Evolutionary conservation across 2,329 filamentous ascomycete genomes (phyloP).

Genomic region (Fusarium nygamai): DNA sequence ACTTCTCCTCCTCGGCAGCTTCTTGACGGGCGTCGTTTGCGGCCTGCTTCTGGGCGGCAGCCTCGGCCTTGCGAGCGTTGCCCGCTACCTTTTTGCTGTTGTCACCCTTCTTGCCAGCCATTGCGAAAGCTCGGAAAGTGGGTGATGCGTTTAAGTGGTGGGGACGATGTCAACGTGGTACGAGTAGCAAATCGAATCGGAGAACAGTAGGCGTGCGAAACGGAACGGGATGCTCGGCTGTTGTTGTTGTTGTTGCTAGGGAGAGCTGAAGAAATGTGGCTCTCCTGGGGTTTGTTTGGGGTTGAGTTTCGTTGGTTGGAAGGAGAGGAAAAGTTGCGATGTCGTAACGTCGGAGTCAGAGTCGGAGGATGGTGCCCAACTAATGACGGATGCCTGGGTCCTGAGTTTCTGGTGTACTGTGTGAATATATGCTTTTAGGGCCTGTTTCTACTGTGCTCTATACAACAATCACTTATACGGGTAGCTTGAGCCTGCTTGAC

Average conservation of each 20-base stretch:
- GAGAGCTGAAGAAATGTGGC: slow-evolving; percentile 4
- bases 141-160: slow-evolving; percentile 18
- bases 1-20: slow-evolving; percentile 77
- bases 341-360: slow-evolving; percentile 19
- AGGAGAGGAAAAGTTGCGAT: slow-evolving; percentile 8
- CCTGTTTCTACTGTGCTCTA: not conserved
- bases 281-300: slow-evolving; percentile 8
- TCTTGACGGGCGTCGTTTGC: slow-evolving; percentile 73
- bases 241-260: not conserved
- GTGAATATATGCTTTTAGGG: not conserved
- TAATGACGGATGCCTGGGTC: slow-evolving; percentile 23
- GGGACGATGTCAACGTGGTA: slow-evolving; percentile 6
- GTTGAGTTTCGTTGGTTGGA: not conserved
- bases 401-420: slow-evolving; percentile 15
- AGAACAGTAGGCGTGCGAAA: slow-evolving; percentile 1
- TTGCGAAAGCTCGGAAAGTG: slow-evolving; percentile 48
- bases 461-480: not conserved
- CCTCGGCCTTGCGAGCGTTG: slow-evolving; percentile 92
- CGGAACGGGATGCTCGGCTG: not conserved
- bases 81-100: slow-evolving; percentile 90
- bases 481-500: not conserved
- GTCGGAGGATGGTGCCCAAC: slow-evolving; percentile 21
- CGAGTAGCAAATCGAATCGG: slow-evolving; percentile 15
- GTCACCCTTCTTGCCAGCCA: slow-evolving; percentile 81
- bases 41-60: slow-evolving; percentile 81